Evolutionary conservation across 306 rosid genomes (phyloP).

Genomic region (Leucaena leucocephala): DNA sequence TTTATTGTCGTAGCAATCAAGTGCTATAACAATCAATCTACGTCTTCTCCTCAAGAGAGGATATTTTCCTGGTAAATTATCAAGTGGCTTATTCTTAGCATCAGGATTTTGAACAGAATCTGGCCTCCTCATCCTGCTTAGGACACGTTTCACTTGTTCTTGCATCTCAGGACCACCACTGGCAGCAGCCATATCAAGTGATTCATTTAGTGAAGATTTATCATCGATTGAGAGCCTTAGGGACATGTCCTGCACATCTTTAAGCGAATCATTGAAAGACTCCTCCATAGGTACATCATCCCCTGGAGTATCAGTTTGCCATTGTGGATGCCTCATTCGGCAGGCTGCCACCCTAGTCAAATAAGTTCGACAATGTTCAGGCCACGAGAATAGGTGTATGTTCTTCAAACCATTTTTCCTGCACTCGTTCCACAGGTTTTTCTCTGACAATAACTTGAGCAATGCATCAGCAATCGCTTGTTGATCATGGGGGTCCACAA

Average conservation of each 20-base stretch:
- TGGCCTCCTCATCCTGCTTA: slow-evolving; percentile 59
- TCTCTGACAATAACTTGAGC: slow-evolving; percentile 66
- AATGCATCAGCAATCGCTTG: slow-evolving; percentile 64
- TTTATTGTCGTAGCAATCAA: slow-evolving; percentile 54
- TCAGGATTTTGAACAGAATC: slow-evolving; percentile 41
- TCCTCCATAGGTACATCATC: slow-evolving; percentile 57
- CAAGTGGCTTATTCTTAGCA: slow-evolving; percentile 44
- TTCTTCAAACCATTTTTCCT: slow-evolving; percentile 69
- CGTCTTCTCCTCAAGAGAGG: slow-evolving; percentile 63
- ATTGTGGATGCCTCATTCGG: slow-evolving; percentile 76
- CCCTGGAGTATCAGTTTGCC: slow-evolving; percentile 70
- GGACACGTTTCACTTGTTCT: slow-evolving; percentile 66
- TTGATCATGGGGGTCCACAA: slow-evolving; percentile 76
- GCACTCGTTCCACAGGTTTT: slow-evolving; percentile 67
- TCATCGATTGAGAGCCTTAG: slow-evolving; percentile 72
- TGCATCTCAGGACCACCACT: slow-evolving; percentile 54
- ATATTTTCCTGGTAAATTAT: slow-evolving; percentile 54
- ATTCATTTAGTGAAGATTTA: slow-evolving; percentile 16
- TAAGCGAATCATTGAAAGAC: slow-evolving; percentile 68
- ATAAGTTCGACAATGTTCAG: slow-evolving; percentile 76
- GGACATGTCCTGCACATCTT: slow-evolving; percentile 75
- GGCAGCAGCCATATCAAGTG: slow-evolving; percentile 35
- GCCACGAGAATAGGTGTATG: slow-evolving; percentile 80
- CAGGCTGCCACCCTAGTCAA: slow-evolving; percentile 71
- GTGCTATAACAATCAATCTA: slow-evolving; percentile 64